A percentile compares a stretch with the other conserved stretches of the same genome.
Evolutionary conservation across 371 early-diverging fungal species (phyloP).

Genomic region (Mucor circinelloides): DNA sequence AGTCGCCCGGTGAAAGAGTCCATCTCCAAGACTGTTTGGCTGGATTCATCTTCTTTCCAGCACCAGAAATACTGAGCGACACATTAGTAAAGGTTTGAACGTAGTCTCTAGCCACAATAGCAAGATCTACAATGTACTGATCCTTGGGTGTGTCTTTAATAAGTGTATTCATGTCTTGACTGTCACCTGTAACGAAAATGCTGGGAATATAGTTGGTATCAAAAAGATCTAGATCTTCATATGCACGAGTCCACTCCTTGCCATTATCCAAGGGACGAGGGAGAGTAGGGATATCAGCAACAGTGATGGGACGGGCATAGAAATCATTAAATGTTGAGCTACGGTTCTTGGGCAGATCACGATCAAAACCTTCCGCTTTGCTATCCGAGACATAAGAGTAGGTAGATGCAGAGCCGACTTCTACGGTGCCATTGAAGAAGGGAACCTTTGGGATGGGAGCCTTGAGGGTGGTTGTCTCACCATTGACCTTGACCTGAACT

Average conservation of each 20-base stretch:
- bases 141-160: conserved; percentile 35
- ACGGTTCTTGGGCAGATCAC: conserved; percentile 27
- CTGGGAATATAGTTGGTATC: conserved; percentile 40
- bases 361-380: conserved; percentile 46
- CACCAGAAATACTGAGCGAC: conserved; percentile 53
- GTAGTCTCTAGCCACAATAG: conserved; percentile 52
- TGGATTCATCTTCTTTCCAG: conserved; percentile 59
- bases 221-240: conserved; percentile 40
- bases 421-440: conserved; percentile 46
- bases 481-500: conserved; percentile 49
- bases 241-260: conserved; percentile 45
- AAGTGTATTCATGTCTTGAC: conserved; percentile 30
- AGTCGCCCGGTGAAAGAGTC: conserved; percentile 34
- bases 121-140: conserved; percentile 35
- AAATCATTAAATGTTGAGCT: conserved; percentile 51
- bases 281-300: conserved; percentile 49
- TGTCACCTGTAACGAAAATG: conserved; percentile 33
- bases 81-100: conserved; percentile 46
- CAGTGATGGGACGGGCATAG: conserved; percentile 50
- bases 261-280: conserved; percentile 49
- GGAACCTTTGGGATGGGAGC: conserved; percentile 47
- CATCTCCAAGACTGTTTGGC: conserved; percentile 61
- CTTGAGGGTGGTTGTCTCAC: conserved; percentile 28
- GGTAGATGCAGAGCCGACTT: conserved; percentile 30
- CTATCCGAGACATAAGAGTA: conserved; percentile 55